Conservation (phyloP, 2,329 filamentous ascomycete species). For the Monascus ruber region DNA sequence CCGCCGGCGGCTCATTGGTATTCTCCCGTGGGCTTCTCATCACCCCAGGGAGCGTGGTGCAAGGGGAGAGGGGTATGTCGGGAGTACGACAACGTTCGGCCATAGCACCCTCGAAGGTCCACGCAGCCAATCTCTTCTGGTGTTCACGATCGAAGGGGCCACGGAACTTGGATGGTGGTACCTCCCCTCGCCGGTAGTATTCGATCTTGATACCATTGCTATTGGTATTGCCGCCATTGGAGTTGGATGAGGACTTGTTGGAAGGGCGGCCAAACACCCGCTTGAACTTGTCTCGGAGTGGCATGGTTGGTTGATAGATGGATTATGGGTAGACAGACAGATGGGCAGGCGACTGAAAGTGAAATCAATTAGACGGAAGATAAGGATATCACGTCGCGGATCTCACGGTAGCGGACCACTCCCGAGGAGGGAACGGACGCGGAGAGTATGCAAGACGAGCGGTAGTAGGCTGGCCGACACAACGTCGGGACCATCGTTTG, state of each 20-base stretch:
- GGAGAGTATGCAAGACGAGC: constrained; percentile 21
- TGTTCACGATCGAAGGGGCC: constrained; percentile 38
- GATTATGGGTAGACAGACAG: too few relatives aligned
- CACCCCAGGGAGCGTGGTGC: constrained; percentile 16
- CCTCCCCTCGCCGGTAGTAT: constrained; percentile 38
- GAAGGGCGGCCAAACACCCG: constrained; percentile 23
- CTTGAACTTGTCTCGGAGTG: constrained; percentile 27
- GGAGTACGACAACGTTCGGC: constrained; percentile 23
- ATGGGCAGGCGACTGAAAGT: too few relatives aligned
- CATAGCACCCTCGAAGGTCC: constrained; percentile 30
- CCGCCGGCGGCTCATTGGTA: constrained; percentile 6
- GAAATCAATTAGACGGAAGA: too few relatives aligned
- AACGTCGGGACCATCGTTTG: constrained; percentile 18
- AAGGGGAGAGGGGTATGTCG: constrained; percentile 29
- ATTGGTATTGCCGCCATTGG: constrained; percentile 11
- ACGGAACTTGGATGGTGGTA: constrained; percentile 38
- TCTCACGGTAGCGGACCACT: constrained; percentile 18
- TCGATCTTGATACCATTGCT: constrained; percentile 32
- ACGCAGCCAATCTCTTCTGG: constrained; percentile 32
- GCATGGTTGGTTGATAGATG: constrained; percentile 15
- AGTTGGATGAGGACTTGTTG: constrained; percentile 6
- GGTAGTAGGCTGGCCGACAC: constrained; percentile 8
- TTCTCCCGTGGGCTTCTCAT: constrained; percentile 14
- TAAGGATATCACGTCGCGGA: constrained; percentile 1
- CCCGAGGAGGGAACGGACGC: constrained; percentile 20